phyloP scores from a whole-genome alignment of 306 rosid genomes.

The Cyamopsis tetragonoloba region DNA sequence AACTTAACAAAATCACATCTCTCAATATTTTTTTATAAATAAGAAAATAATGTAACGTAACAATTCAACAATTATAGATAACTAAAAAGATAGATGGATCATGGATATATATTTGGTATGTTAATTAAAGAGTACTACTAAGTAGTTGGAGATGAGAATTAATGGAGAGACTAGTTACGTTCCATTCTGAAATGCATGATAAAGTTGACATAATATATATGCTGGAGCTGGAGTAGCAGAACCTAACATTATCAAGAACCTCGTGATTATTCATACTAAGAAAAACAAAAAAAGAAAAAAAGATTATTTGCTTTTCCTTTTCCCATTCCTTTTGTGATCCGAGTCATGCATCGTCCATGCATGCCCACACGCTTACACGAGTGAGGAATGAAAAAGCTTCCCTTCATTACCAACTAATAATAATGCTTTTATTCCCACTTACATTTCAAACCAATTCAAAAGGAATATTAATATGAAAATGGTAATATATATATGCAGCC shows the following conservation, averaged over 20 bases:
- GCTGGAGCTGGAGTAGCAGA: constrained; percentile 4
- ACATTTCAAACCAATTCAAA: neutral
- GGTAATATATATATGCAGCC: neutral
- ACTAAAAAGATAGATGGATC: too few relatives aligned
- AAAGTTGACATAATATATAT: constrained; percentile 19
- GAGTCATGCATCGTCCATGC: constrained; percentile 53
- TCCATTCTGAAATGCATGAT: neutral
- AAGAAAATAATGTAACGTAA: too few relatives aligned
- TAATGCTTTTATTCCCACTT: constrained; percentile 28
- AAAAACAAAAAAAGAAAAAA: constrained; percentile 22
- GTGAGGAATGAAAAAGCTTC: constrained; percentile 62
- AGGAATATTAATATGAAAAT: neutral
- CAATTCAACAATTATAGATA: too few relatives aligned
- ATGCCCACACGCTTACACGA: constrained; percentile 48
- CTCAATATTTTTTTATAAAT: too few relatives aligned
- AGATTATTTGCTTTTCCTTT: too few relatives aligned
- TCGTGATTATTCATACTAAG: constrained; percentile 54
- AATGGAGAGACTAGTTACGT: constrained; percentile 27
- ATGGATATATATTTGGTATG: too few relatives aligned
- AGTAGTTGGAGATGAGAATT: constrained; percentile 20
- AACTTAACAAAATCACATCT: too few relatives aligned
- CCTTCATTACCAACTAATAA: constrained; percentile 21
- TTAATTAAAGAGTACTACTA: too few relatives aligned
- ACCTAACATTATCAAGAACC: constrained; percentile 44
- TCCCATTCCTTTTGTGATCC: constrained; percentile 34